These are phyloP conservation scores for Aspergillus ruber DNA, from an alignment of 2,329 filamentous ascomycete genomes.

Conservation along the genomic window DNA sequence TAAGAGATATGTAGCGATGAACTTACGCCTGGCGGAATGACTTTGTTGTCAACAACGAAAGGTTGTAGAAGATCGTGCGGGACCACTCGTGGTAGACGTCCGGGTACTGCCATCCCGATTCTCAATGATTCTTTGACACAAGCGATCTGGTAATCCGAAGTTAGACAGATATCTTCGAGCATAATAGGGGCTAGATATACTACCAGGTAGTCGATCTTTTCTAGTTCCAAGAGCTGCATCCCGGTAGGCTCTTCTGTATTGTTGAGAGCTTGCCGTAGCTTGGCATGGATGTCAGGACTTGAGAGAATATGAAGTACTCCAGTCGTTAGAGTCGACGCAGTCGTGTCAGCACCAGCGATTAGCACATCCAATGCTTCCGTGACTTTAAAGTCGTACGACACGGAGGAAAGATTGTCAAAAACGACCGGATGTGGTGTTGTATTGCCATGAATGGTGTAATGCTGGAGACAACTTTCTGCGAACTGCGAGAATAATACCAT, in stretches of 20 bases:
- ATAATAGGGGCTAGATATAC: neutral
- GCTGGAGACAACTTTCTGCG: conserved; percentile 1
- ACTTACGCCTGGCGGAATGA: conserved; percentile 4
- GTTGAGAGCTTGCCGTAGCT: neutral
- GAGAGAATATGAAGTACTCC: conserved; percentile 1
- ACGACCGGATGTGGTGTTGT: conserved; percentile 4
- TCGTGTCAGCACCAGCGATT: conserved; percentile 7
- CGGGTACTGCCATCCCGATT: conserved; percentile 4
- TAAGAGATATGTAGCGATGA: neutral
- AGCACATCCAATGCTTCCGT: conserved; percentile 6
- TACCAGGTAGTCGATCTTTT: conserved; percentile 4
- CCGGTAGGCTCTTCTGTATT: neutral
- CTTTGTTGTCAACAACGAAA: conserved; percentile 3
- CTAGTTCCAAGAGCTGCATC: neutral
- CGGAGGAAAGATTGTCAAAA: conserved; percentile 1
- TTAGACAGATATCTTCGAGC: too few species aligned
- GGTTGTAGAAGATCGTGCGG: neutral
- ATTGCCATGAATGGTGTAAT: conserved; percentile 1
- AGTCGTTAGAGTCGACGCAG: conserved; percentile 6
- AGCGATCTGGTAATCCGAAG: neutral
- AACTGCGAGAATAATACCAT: neutral
- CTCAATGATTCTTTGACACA: conserved; percentile 8
- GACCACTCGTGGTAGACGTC: conserved; percentile 6
- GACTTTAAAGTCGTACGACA: conserved; percentile 2
- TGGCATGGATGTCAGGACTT: neutral